Base-by-base conservation (phyloP, 805 yeast genomes). In the Kluyveromyces lactis region DNA sequence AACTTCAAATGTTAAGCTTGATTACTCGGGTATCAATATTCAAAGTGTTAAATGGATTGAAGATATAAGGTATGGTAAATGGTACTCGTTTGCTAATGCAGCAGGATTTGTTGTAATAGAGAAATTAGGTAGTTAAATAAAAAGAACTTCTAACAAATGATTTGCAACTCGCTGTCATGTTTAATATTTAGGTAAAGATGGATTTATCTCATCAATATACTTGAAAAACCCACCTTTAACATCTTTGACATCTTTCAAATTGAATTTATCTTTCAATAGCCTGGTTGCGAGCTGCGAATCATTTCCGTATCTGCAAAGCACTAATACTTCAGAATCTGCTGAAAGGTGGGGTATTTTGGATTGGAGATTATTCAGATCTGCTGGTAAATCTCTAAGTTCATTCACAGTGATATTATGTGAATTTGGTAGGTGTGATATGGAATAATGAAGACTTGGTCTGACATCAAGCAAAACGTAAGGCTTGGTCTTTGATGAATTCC, bases 241-340 rank as follows among this genome's bases (percentile, higher is more conserved):
- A 55, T 90, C 95, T 38, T 62, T 71, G 0, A 76, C 85, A 15
- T 72, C 58, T 0, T 52, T 42, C 13, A 75, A 60, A 0, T 76
- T 75, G 33, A 73, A 65, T 1, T 68, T 66, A 18, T 73, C 74
- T 36, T 71, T 66, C 33, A 89, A 58, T 32, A 68, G 61, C 41
- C 68, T 60, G 1, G 83, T 79, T 0, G 95, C 94, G 13, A 77
- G 58, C 51, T 84, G 87, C 0, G 97, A 89, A 56, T 92, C 97
- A 57, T 86, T 87, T 8, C 98, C 98, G 53, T 70, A 79, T 24
- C 97, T 69, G 60, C 98, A 92, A 15, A 90, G 67, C 0, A 86
- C 82, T 40, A 69, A 72, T 0, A 83, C 56, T 3, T 62, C 63
- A 26, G 57, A 53, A 4, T 48, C 45, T 13, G 48, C 15, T 4